Evolutionary conservation across 2,329 filamentous ascomycete species (phyloP).

Genomic region (Pyrenochaeta sp.): DNA sequence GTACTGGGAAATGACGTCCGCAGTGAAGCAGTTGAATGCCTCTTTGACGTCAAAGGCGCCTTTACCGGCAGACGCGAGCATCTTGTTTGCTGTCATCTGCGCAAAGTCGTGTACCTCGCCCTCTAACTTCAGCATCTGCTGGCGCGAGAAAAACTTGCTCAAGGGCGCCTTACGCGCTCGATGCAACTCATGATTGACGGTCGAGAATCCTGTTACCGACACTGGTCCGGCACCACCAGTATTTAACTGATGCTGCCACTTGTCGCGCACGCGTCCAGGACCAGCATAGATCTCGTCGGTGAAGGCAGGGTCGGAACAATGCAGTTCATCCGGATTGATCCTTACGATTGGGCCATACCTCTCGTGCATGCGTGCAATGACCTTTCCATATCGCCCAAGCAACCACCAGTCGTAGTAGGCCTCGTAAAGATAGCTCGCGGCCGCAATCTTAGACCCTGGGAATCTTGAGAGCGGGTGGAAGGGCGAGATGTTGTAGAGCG

Average conservation of each 20-base stretch:
- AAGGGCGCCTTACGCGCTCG: slow-evolving; percentile 40
- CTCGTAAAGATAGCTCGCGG: slow-evolving; percentile 37
- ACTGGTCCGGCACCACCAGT: slow-evolving; percentile 37
- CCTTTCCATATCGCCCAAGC: slow-evolving; percentile 43
- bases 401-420: slow-evolving; percentile 40
- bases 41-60: slow-evolving; percentile 36
- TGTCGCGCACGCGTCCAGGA: slow-evolving; percentile 28
- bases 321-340: slow-evolving; percentile 45
- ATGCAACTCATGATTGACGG: slow-evolving; percentile 43
- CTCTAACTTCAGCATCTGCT: slow-evolving; percentile 37
- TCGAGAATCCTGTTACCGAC: slow-evolving; percentile 35
- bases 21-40: slow-evolving; percentile 37
- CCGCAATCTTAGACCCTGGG: slow-evolving; percentile 42
- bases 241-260: slow-evolving; percentile 35
- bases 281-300: slow-evolving; percentile 45
- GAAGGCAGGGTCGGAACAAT: slow-evolving; percentile 42
- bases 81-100: slow-evolving; percentile 21
- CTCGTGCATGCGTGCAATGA: slow-evolving; percentile 45
- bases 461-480: slow-evolving; percentile 34
- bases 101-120: slow-evolving; percentile 31
- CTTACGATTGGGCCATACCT: slow-evolving; percentile 40
- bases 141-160: slow-evolving; percentile 48
- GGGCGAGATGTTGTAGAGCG: slow-evolving; percentile 35
- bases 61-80: slow-evolving; percentile 30
- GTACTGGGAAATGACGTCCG: slow-evolving; percentile 38